phyloP scores from a whole-genome alignment of 441 rosid genomes.

The Populus tomentosa region DNA sequence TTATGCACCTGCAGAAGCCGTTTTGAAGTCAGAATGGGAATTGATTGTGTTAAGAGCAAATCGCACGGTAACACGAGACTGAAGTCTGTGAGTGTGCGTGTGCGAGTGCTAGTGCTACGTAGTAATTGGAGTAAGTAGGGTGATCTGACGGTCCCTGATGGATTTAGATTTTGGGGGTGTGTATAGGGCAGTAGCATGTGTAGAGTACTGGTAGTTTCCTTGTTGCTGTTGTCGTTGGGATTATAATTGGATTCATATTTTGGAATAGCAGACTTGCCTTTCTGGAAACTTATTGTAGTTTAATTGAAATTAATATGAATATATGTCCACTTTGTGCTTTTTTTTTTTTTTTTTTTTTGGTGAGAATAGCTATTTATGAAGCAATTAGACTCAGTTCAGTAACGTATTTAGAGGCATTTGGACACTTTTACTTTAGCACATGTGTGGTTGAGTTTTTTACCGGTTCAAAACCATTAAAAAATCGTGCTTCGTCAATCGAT shows the following conservation, averaged over 20 bases:
- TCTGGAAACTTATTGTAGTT: neutral
- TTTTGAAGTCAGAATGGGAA: slow-evolving; percentile 22
- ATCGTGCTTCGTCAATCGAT: neutral
- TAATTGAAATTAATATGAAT: neutral
- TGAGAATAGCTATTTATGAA: too few relatives aligned
- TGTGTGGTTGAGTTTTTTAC: neutral
- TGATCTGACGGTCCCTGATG: neutral
- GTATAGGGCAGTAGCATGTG: too few relatives aligned
- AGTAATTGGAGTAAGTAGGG: slow-evolving; percentile 1
- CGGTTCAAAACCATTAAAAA: neutral
- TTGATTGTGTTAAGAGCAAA: neutral
- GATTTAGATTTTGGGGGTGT: neutral
- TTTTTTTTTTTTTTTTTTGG: too few relatives aligned
- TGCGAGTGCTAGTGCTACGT: slow-evolving; percentile 19
- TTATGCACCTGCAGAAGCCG: slow-evolving; percentile 54
- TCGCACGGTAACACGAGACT: slow-evolving; percentile 52
- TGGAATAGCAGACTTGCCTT: neutral
- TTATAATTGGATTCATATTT: neutral
- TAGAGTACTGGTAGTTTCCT: neutral
- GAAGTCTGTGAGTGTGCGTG: slow-evolving; percentile 55
- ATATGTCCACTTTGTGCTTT: neutral
- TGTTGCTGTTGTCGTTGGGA: too few relatives aligned
- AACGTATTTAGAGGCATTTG: neutral
- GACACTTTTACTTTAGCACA: too few relatives aligned
- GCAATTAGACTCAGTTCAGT: too few relatives aligned